A percentile compares a stretch with the other conserved stretches of the same genome.
Conservation (phyloP, 192 early-diverging fungal species). For the Entomortierella parvispora region DNA sequence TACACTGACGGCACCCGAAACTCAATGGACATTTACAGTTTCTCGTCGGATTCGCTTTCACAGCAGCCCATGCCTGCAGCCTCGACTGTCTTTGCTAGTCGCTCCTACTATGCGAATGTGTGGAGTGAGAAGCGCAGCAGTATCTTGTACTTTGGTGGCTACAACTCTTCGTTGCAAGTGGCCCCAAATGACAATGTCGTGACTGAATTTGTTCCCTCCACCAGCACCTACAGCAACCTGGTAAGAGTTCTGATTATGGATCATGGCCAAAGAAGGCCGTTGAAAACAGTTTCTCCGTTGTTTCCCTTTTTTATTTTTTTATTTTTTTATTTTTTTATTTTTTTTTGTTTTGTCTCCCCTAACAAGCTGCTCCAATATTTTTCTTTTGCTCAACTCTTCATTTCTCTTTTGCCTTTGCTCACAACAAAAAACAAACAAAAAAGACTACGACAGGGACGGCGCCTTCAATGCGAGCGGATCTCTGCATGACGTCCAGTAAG, state of each 20-base stretch:
- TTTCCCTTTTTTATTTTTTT: background rate
- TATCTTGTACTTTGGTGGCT: constrained; percentile 35
- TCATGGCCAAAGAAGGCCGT: background rate
- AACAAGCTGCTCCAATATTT: too few species aligned
- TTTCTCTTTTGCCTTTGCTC: background rate
- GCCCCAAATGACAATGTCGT: constrained; percentile 5
- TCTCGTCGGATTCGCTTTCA: constrained; percentile 10
- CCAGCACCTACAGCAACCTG: background rate
- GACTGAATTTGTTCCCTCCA: constrained; percentile 29
- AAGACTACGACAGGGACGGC: constrained; percentile 17
- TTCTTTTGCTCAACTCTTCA: background rate
- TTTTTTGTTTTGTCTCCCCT: too few species aligned
- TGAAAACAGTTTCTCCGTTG: background rate
- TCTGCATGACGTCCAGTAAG: constrained; percentile 50
- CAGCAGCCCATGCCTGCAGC: background rate
- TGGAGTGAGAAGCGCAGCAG: constrained; percentile 8
- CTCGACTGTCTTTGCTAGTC: background rate
- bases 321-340: background rate
- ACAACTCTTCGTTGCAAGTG: background rate
- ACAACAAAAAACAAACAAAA: background rate
- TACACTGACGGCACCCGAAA: constrained; percentile 22
- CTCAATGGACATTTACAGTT: constrained; percentile 25
- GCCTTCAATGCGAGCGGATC: constrained; percentile 35
- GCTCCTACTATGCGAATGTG: constrained; percentile 25
- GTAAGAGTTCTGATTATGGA: too few species aligned